A percentile compares a stretch with the other conserved stretches of the same genome.
Evolutionary conservation across 1,284 basidiomycete genomes (phyloP).

Genomic region (Ganoderma resinaceum): DNA sequence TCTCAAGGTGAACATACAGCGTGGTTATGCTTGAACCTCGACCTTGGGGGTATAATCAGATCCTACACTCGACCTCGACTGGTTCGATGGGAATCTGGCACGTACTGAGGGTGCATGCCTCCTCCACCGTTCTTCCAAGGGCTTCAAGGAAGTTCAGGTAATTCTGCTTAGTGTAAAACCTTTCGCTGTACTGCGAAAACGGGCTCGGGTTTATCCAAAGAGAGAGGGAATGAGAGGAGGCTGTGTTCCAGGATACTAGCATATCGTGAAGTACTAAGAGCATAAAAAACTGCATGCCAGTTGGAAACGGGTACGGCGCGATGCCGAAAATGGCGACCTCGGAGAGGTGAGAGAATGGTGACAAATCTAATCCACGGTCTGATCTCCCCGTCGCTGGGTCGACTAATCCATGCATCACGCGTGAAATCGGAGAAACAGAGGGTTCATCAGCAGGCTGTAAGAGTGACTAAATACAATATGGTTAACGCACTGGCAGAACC

Average conservation of each 20-base stretch:
- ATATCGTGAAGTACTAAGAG: neutral
- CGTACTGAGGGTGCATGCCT: neutral
- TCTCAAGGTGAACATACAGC: neutral
- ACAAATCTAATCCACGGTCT: neutral
- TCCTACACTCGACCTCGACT: neutral
- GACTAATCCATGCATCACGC: neutral
- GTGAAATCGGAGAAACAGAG: neutral
- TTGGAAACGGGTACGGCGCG: neutral
- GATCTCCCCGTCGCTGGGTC: neutral
- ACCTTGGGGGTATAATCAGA: neutral
- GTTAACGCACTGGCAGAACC: neutral
- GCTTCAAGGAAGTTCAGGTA: neutral
- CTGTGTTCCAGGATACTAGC: neutral
- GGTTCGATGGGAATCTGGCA: neutral
- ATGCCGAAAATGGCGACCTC: neutral
- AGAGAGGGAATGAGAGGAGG: neutral
- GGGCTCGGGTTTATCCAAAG: neutral
- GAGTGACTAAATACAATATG: neutral
- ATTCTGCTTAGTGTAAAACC: neutral
- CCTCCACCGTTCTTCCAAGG: neutral
- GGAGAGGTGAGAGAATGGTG: neutral
- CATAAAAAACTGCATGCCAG: neutral
- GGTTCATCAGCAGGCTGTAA: no score
- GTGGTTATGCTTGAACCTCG: neutral
- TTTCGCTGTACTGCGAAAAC: neutral